Base-by-base conservation (phyloP, 805 yeast species). In the Saccharomyces jurei region DNA sequence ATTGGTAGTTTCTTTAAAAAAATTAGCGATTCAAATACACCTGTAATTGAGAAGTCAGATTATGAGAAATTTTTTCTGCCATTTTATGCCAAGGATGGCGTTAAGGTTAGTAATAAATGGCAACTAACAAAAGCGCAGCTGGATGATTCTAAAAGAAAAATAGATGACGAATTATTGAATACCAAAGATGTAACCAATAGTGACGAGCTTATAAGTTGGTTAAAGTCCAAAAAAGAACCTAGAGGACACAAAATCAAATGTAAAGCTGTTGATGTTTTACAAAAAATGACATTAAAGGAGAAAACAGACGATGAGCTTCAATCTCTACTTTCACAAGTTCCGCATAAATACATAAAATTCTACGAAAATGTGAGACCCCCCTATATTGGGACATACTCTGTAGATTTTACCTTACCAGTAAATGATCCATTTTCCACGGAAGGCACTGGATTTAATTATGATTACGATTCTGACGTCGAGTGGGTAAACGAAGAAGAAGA, bases 401-500 rank as follows among this genome's bases (percentile, higher is more conserved):
- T 67, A 52, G 64, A 54, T 53, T 50, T 63, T 51, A 30, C 55
- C n/a, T 36, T 66, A 44, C 69, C 66, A 11, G 63, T 49, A 36
- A 59, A 64, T 30, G 54, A 66, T 31, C 74, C 69, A 21, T 75
- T 59, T 64, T 68, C 61, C 60, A 72, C 64, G 6, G 71, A 65
- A 26, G 63, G 62, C 9, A 60, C 70, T 1, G 67, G 66, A 17
- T 58, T 77, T 57, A 73, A 80, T 50, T 79, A 78, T 61, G 80
- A 74, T 14, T 77, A 74, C 51, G 81, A 79, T 48, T 74, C 81
- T 9, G 86, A 81, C 57, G 71, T 74, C 46, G 86, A 82, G 58
- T 81, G 82, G 79, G 78, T 72, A 11, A 75, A 77, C 52, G 80
- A 75, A 41, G 84, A 77, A 32, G 83, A 75, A 29, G 83, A 74